These are phyloP conservation scores for Urtica urens DNA, from an alignment of 306 rosid genomes.

Conservation along the genomic window DNA sequence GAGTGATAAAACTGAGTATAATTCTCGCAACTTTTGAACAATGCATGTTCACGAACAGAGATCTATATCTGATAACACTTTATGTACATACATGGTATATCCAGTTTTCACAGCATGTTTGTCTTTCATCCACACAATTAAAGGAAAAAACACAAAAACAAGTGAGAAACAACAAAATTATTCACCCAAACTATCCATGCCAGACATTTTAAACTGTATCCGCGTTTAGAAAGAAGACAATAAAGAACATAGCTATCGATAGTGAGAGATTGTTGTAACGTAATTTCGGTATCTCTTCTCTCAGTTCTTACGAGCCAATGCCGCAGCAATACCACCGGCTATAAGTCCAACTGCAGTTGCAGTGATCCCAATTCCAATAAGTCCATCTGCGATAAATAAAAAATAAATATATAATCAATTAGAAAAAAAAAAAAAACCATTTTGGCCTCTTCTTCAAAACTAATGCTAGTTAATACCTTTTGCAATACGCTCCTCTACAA, in stretches of 20 bases:
- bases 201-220: background rate
- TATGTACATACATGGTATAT: no score
- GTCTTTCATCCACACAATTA: background rate
- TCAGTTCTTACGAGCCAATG: slow-evolving; percentile 51
- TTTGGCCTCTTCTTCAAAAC: no score
- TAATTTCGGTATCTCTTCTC: background rate
- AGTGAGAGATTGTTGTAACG: background rate
- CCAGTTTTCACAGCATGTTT: no score
- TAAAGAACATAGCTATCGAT: background rate
- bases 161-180: background rate
- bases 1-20: no score
- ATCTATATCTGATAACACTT: no score
- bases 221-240: background rate
- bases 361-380: slow-evolving; percentile 78
- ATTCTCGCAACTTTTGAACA: no score
- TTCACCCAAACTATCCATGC: background rate
- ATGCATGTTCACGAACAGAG: no score
- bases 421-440: no score
- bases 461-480: slow-evolving; percentile 39
- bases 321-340: slow-evolving; percentile 78
- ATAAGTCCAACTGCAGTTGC: slow-evolving; percentile 76
- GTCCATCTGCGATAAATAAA: slow-evolving; percentile 55
- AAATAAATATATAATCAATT: no score
- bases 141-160: background rate
- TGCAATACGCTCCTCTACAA: slow-evolving; percentile 50